Evolutionary conservation across 176 grass and related monocot genomes (phyloP), one percentile per base, ranked within the genome.

Genomic region (Bonia amplexicaulis): DNA sequence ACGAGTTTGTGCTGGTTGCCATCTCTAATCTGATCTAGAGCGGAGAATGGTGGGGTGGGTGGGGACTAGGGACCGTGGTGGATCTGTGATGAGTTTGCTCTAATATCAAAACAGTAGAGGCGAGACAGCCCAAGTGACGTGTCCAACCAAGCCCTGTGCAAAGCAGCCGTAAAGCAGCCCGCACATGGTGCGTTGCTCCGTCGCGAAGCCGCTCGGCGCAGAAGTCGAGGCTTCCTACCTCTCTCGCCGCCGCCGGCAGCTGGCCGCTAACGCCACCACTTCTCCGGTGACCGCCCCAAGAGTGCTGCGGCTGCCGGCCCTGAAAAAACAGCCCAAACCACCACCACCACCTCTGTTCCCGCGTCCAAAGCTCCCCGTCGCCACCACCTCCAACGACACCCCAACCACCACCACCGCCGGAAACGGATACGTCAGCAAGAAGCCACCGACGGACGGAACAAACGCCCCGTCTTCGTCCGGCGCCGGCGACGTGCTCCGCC

Each of bases 401-500:
- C 79, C 64, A 69, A 9, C 41, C 66, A 14, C 20, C 20, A 1
- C 1, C 84, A 26, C 52, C 78, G 29, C 26, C 35, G 20, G 42
- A 44, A 15, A 10, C 13, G 12, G 11, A 2, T 57, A 77, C 0
- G 1, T 2, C 40, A 15, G 0, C 17, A 37, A 65, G 11, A 46
- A 76, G 1, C 13, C 37, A 16, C 48, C 10, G 4, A 73, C 7
- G 17, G 71, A 14, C 1, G 7, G 5, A 0, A 1, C 3, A 0
- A 1, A 10, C 12, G 17, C 23, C 44, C 71, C 47, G 5, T 67
- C 25, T 14, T 74, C 59, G 8, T 88, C 79, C 53, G 71, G 74
- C 10, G 67, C 87, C 7, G 57, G 89, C 12, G 87, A 95, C 76
- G 85, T 98, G 61, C 91, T 98, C 72, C 70, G 66, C 44, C 82